Percentiles rank a stretch among this genome's conserved stretches.
phyloP scores from a whole-genome alignment of 148 eudicot species.

The Cornus suecica region DNA sequence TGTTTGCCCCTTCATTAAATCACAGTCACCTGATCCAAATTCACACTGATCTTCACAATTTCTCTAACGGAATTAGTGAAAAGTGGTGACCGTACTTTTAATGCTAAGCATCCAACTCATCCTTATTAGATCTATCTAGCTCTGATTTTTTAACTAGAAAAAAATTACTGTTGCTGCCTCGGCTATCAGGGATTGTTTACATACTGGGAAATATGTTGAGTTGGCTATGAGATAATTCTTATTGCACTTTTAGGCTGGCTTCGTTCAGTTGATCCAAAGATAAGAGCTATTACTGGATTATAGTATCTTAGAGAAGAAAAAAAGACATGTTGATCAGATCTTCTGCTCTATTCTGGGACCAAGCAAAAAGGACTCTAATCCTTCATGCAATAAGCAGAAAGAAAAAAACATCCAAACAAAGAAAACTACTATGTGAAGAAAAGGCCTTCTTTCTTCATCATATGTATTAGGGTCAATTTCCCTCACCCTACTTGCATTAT shows the following conservation, averaged over 20 bases:
- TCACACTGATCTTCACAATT: not conserved
- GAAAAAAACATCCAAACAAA: too few relatives aligned
- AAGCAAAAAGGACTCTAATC: too few relatives aligned
- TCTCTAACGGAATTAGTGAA: not conserved
- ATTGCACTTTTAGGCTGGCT: not conserved
- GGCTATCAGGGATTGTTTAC: not conserved
- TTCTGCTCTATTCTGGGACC: too few relatives aligned
- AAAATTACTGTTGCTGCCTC: not conserved
- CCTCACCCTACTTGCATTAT: too few relatives aligned
- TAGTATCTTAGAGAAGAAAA: slow-evolving; percentile 6
- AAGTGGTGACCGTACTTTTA: not conserved
- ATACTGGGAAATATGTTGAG: not conserved
- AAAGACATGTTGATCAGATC: not conserved
- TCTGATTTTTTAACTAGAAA: not conserved
- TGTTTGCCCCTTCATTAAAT: not conserved
- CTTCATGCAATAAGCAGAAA: too few relatives aligned
- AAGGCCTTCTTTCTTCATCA: too few relatives aligned
- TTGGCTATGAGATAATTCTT: not conserved
- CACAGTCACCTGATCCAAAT: not conserved
- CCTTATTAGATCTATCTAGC: not conserved
- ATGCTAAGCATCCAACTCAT: not conserved
- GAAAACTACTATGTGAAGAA: too few relatives aligned
- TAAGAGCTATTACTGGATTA: not conserved
- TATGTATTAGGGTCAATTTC: too few relatives aligned
- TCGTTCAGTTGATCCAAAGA: not conserved